Conservation (phyloP, 2,329 filamentous ascomycete genomes). For the Cladorrhinum sp. region DNA sequence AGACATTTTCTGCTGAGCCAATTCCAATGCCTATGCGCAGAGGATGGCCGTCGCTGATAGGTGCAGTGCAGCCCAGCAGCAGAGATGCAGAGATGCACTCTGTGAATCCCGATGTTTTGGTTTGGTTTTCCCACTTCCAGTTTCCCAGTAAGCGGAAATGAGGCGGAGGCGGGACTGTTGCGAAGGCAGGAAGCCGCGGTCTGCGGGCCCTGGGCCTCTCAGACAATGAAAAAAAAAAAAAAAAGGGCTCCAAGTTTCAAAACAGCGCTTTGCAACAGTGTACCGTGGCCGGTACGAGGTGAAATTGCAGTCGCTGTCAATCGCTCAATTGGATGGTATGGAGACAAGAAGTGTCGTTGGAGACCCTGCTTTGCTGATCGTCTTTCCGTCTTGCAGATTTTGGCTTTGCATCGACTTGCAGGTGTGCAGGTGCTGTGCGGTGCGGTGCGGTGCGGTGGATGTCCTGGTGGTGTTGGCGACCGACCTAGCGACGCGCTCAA, state of each 20-base stretch:
- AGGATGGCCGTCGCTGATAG: conserved; percentile 15
- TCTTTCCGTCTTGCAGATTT: too few species aligned
- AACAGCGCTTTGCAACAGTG: conserved; percentile 20
- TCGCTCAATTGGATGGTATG: not conserved
- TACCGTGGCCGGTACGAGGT: conserved; percentile 7
- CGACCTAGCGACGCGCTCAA: not conserved
- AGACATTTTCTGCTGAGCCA: conserved; percentile 47
- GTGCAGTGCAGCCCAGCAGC: conserved; percentile 3
- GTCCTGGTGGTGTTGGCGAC: not conserved
- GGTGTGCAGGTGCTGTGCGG: conserved; percentile 4
- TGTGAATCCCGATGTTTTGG: conserved; percentile 7
- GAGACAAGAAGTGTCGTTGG: not conserved
- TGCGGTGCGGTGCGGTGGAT: not conserved
- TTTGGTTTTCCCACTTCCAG: not conserved
- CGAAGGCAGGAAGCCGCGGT: conserved; percentile 9
- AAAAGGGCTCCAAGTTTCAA: conserved; percentile 21
- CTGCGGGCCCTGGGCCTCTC: conserved; percentile 6
- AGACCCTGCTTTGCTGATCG: conserved; percentile 8
- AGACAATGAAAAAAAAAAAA: conserved; percentile 6
- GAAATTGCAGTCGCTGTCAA: not conserved
- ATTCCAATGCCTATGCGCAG: conserved; percentile 30
- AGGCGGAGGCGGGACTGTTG: conserved; percentile 1
- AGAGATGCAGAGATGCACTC: not conserved
- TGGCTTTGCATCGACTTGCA: conserved; percentile 8
- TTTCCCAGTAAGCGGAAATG: conserved; percentile 7